Evolutionary conservation across 345 rosid species (phyloP).

Genomic region (Syzygium aromaticum): DNA sequence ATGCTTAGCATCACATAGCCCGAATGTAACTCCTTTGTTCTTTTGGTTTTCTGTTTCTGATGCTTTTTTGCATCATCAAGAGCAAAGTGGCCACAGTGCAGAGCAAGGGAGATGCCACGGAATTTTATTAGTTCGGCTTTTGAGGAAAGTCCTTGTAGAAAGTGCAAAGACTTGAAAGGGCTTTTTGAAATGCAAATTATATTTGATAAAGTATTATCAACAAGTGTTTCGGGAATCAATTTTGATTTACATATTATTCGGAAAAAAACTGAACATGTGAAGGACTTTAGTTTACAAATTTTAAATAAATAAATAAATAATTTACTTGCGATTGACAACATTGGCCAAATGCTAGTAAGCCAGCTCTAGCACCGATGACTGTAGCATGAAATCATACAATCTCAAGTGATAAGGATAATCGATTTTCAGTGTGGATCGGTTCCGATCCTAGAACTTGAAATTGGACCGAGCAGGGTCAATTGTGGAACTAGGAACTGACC

Average conservation of each 20-base stretch:
- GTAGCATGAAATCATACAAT: fast-evolving
- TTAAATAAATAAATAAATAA: background rate
- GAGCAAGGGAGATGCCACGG: background rate
- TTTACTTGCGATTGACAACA: fast-evolving
- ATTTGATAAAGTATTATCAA: background rate
- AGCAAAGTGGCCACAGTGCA: background rate
- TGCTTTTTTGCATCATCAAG: constrained; percentile 1
- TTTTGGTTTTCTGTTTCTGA: background rate
- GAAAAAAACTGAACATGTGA: background rate
- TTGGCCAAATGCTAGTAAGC: background rate
- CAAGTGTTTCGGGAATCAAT: background rate
- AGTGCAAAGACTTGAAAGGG: no score
- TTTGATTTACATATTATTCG: background rate
- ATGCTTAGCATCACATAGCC: background rate
- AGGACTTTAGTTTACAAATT: background rate
- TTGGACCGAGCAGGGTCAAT: background rate
- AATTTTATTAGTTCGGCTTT: background rate
- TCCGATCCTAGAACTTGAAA: background rate
- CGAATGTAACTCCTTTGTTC: background rate
- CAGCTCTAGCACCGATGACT: background rate
- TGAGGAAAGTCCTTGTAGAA: background rate
- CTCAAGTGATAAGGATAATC: background rate
- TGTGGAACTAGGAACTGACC: background rate
- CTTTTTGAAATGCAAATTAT: fast-evolving
- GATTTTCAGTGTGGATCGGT: background rate